A percentile compares a stretch with the other conserved stretches of the same genome.
phyloP scores from a whole-genome alignment of 352 stramenopile species.

The Plasmopara muralis region DNA sequence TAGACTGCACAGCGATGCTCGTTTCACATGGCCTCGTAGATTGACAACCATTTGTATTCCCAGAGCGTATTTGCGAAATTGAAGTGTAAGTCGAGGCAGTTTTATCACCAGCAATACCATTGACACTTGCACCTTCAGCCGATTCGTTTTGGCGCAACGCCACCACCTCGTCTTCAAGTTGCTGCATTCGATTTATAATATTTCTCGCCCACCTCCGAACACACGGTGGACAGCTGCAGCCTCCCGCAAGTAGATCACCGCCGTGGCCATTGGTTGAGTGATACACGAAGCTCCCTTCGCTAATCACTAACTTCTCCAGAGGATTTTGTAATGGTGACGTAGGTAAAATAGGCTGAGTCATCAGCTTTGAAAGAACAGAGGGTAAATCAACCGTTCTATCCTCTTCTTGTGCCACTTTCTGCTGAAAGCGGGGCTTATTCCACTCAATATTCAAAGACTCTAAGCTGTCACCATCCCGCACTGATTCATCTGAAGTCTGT shows the following conservation, averaged over 20 bases:
- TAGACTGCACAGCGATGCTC: background rate
- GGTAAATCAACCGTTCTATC: slow-evolving; percentile 1
- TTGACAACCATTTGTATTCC: background rate
- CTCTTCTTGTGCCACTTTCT: slow-evolving; percentile 3
- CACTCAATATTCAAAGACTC: slow-evolving; percentile 4
- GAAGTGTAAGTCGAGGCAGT: slow-evolving; percentile 1
- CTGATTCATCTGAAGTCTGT: slow-evolving; percentile 4
- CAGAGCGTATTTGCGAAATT: background rate
- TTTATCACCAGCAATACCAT: background rate
- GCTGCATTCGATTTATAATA: slow-evolving; percentile 29
- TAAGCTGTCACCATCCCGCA: background rate
- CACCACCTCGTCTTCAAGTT: slow-evolving; percentile 30
- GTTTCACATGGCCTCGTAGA: background rate
- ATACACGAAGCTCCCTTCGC: slow-evolving; percentile 14
- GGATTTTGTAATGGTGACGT: background rate
- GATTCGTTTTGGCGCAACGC: slow-evolving; percentile 13
- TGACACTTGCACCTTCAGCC: slow-evolving; percentile 1
- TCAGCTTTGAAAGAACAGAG: slow-evolving; percentile 12
- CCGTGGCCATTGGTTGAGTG: slow-evolving; percentile 16
- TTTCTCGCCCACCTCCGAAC: slow-evolving; percentile 29
- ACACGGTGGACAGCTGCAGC: slow-evolving; percentile 29
- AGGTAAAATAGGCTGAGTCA: slow-evolving; percentile 3
- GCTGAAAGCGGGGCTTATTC: slow-evolving; percentile 16
- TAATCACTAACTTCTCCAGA: background rate
- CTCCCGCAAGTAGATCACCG: slow-evolving; percentile 25